Evolutionary conservation across 306 rosid genomes (phyloP).

Genomic region (Amphicarpaea edgeworthii): DNA sequence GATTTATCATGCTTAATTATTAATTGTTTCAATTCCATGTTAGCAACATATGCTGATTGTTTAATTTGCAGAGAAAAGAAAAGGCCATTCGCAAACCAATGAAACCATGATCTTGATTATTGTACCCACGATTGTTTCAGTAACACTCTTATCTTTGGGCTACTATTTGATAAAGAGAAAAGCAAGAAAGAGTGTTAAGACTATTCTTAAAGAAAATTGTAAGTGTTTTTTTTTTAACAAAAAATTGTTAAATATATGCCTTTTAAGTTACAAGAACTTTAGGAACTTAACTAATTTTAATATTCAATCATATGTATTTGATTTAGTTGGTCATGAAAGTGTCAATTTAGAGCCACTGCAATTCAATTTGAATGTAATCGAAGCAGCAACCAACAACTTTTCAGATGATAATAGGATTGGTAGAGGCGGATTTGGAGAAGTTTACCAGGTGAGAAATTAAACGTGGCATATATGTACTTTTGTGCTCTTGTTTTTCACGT

Average conservation of each 20-base stretch:
- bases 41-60: not conserved
- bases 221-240: not conserved
- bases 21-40: not conserved
- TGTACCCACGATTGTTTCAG: not conserved
- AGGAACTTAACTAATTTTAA: not conserved
- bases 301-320: not conserved
- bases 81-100: not conserved
- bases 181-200: not conserved
- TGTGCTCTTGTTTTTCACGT: not conserved
- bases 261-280: not conserved
- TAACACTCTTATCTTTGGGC: not conserved
- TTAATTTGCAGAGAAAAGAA: not conserved
- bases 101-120: not conserved
- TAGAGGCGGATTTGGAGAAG: not conserved
- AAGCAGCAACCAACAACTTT: not conserved
- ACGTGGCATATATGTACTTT: too few species aligned
- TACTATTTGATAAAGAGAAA: not conserved
- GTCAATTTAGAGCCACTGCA: not conserved
- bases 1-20: not conserved
- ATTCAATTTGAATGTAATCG: not conserved
- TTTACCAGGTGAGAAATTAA: not conserved
- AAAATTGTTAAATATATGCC: not conserved
- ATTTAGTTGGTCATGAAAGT: conserved; percentile 3
- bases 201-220: not conserved
- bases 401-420: not conserved